These are phyloP conservation scores for Phytopythium vexans DNA, from an alignment of 352 stramenopile species.

Conservation along the genomic window DNA sequence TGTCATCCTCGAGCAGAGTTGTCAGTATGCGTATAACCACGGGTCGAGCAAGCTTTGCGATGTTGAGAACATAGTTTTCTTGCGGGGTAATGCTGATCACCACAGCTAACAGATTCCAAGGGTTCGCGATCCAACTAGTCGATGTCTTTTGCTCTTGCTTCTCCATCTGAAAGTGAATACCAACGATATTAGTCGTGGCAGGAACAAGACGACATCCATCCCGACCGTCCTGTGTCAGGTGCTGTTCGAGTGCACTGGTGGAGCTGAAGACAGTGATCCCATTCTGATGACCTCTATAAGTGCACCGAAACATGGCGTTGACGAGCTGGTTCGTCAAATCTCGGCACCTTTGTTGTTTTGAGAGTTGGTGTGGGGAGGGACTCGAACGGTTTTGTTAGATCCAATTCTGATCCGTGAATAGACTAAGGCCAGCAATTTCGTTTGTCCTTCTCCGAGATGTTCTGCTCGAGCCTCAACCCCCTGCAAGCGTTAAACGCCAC, in stretches of 20 bases:
- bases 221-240: background rate
- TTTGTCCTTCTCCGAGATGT: no score
- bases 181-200: background rate
- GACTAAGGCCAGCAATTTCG: no score
- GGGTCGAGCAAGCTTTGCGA: background rate
- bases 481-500: no score
- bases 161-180: slow-evolving; percentile 2
- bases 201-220: background rate
- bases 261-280: no score
- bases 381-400: no score
- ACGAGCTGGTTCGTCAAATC: no score
- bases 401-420: no score
- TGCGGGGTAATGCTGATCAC: background rate
- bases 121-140: background rate
- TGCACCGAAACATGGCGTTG: no score
- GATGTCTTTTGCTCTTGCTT: background rate
- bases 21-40: background rate
- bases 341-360: no score
- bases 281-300: no score
- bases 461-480: no score
- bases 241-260: background rate
- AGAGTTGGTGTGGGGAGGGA: no score
- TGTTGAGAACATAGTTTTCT: slow-evolving; percentile 3
- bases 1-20: background rate
- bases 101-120: background rate